Base-by-base conservation (phyloP, 176 grass and related monocot species). In the Lolium perenne region DNA sequence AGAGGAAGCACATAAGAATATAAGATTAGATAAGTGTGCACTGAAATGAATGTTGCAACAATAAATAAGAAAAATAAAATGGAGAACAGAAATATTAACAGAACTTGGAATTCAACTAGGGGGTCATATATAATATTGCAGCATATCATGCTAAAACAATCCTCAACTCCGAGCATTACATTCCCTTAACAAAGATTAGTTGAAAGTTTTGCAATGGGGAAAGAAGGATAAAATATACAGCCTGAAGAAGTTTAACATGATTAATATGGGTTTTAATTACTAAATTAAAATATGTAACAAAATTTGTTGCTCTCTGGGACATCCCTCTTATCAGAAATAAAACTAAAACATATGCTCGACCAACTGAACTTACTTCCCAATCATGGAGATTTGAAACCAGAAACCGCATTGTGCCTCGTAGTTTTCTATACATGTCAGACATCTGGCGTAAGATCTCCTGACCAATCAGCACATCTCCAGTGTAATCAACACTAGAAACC, bases 401-500 rank as follows among this genome's bases (percentile, higher is more conserved):
- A 87, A 95, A 98, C 35, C 96, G 85, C 92, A 98, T 90, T 56
- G 96, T 98, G 77, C 96, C 96, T 46, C 96, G 86, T 21, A 98
- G 86, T 80, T 98, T 98, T 54, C 93, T 94, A 59, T 95, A 98
- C 90, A 95, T 98, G 16, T 98, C 96, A 87, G 96, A 94, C 91
- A 95, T 95, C 81, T 98, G 96, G 40, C 88, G 88, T 53, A 98
- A 89, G 61, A 98, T 92, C 72, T 89, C 86, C 16, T 88, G 88
- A 74, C 93, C 92, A 92, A 98, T 86, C 86, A 94, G 80, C 14
- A 98, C 90, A 86, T 98, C 96, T 35, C 90, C 88, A 87, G 90
- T 76, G 58, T 95, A 98, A 90, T 98, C 96, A 86, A 98, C 96
- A 82, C 96, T 98, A 7, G 96, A 98, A 84, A 98, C 93, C 96